Base-by-base conservation (phyloP, 148 eudicot genomes). In the Nepenthes mirabilis region DNA sequence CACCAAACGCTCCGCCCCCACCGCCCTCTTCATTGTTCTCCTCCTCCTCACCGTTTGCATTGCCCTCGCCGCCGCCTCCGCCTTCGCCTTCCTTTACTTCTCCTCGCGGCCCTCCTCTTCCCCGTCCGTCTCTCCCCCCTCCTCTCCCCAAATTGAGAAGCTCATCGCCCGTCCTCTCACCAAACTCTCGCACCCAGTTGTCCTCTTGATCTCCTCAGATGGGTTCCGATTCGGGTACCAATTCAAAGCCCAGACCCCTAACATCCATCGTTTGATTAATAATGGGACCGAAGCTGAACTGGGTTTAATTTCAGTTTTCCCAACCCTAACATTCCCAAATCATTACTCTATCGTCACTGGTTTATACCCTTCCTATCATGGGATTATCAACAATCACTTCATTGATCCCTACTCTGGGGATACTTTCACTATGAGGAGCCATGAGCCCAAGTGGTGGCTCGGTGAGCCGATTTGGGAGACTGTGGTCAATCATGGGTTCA, bases 161-260 rank as follows among this genome's bases (percentile, higher is more conserved):
- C 10, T 52, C 60, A 45, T 56, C 47, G 61, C 75, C 2, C 83
- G 85, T 5, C 56, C 75, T 0, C 79, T 79, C 13, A 43, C 71
- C 11, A 86, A 76, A 37, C 94, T 89, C 70, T 56, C 53, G 2
- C 74, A 70, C 72, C 85, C 95, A 0, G 76, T 79, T 4, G 90
- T 85, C 5, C 36, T 91, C 34, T 36, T 91, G 10, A 76, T 91
- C 11, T 91, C 95, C 61, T 85, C 89, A 0, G 95, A 87, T 8
- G 95, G 93, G 36, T 91, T 91, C 55, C 86, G 95, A n/a, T 91
- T 91, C 61, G 95, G 97, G 11, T 87, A 87, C 71, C 95, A 91
- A 55, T 81, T 52, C 83, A 91, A 91, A 57, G 70, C 97, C 55
- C 61, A 45, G 7, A 66, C 77, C 1, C 97, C 97, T 8, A 82